phyloP scores from a whole-genome alignment of 2,329 filamentous ascomycete species.

The Pyrenochaeta sp. region DNA sequence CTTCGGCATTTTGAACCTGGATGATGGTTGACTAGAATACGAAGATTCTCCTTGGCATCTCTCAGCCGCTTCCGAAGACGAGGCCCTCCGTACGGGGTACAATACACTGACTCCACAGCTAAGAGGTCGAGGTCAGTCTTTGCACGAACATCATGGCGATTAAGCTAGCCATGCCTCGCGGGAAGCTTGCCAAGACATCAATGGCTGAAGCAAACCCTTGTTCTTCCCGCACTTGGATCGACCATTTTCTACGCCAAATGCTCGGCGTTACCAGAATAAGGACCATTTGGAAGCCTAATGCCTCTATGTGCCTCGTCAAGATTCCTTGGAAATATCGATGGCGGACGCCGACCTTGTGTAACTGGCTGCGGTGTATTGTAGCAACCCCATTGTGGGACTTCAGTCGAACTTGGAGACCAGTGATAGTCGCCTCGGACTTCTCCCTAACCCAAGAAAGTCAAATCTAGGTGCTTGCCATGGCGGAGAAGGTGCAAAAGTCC shows the following conservation, averaged over 20 bases:
- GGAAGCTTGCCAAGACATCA: slow-evolving; percentile 10
- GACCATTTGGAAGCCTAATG: slow-evolving; percentile 1
- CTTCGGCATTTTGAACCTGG: slow-evolving; percentile 4
- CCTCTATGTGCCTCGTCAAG: slow-evolving; percentile 17
- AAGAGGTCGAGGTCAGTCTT: slow-evolving; percentile 17
- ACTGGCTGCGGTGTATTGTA: slow-evolving; percentile 8
- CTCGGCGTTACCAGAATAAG: slow-evolving; percentile 2
- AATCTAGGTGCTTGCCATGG: slow-evolving; percentile 3
- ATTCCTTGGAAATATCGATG: slow-evolving; percentile 39
- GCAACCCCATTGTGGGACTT: not conserved
- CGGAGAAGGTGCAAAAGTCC: not conserved
- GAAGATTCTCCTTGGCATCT: slow-evolving; percentile 7
- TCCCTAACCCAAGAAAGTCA: not conserved
- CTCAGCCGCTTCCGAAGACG: slow-evolving; percentile 18
- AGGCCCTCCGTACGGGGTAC: slow-evolving; percentile 3
- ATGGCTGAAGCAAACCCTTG: slow-evolving; percentile 2
- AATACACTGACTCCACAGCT: not conserved
- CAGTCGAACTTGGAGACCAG: slow-evolving; percentile 16
- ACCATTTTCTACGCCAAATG: not conserved
- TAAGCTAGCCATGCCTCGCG: slow-evolving; percentile 4
- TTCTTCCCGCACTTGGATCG: slow-evolving; percentile 5
- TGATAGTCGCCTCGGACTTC: slow-evolving; percentile 2
- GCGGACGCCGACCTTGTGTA: slow-evolving; percentile 13
- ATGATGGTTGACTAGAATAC: slow-evolving; percentile 5
- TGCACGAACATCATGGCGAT: not conserved